phyloP scores from a whole-genome alignment of 441 rosid species.

The Macaranga tanarius region DNA sequence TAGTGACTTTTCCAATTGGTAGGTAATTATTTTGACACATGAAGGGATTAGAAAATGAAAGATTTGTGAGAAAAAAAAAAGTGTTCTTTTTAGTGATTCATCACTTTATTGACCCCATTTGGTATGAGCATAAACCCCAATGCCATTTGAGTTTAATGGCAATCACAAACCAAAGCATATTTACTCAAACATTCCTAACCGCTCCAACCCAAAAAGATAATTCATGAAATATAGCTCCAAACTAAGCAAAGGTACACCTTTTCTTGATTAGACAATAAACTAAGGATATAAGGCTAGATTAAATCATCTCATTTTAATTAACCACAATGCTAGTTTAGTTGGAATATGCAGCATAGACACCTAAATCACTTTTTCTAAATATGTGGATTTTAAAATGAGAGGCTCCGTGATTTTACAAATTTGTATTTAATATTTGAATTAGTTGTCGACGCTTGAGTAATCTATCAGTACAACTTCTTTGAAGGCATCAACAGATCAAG shows the following conservation, averaged over 20 bases:
- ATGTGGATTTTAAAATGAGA: no score
- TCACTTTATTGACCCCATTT: not conserved
- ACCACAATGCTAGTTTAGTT: not conserved
- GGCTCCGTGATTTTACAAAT: no score
- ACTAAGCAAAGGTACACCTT: not conserved
- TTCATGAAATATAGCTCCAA: not conserved
- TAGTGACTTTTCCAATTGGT: conserved; percentile 22
- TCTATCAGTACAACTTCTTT: no score
- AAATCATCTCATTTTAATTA: not conserved
- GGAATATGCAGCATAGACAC: no score
- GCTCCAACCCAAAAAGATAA: conserved; percentile 15
- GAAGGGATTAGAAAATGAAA: conserved; percentile 23
- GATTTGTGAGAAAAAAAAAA: not conserved
- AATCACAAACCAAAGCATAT: conserved; percentile 3
- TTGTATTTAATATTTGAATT: no score
- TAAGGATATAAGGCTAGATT: not conserved
- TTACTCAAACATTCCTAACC: conserved; percentile 5
- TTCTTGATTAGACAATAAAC: not conserved
- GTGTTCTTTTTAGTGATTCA: not conserved
- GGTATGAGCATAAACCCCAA: conserved; percentile 13
- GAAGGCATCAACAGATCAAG: no score
- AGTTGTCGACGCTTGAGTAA: no score
- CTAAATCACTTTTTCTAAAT: no score
- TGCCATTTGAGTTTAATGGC: conserved; percentile 14
- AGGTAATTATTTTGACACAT: conserved; percentile 35